A percentile compares a stretch with the other conserved stretches of the same genome.
Conservation (phyloP, 2,329 filamentous ascomycete species). For the Colletotrichum graminicola region DNA sequence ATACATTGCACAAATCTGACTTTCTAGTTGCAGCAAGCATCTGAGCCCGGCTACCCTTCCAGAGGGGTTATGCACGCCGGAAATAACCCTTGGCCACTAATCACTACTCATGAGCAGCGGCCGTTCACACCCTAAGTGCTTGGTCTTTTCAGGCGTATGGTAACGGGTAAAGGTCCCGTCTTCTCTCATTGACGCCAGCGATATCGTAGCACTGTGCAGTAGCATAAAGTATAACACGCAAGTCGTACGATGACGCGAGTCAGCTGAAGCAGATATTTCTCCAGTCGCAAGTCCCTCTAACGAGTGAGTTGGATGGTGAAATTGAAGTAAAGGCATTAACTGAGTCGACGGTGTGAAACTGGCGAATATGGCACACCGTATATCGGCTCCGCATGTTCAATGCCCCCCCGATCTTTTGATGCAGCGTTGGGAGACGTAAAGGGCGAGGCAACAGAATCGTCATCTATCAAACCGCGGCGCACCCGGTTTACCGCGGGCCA, state of each 20-base stretch:
- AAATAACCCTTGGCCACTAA: no score
- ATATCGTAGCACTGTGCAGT: conserved; percentile 5
- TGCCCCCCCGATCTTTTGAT: background rate
- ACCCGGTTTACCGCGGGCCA: conserved; percentile 6
- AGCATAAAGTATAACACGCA: conserved; percentile 13
- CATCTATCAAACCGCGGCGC: background rate
- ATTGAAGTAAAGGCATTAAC: conserved; percentile 2
- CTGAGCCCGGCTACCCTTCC: no score
- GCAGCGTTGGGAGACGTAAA: background rate
- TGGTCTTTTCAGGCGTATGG: conserved; percentile 8
- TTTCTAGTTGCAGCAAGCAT: no score
- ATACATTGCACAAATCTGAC: no score
- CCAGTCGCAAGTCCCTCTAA: no score
- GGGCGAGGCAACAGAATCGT: background rate
- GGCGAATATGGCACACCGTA: no score
- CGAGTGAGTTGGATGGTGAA: conserved; percentile 5
- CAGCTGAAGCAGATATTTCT: conserved; percentile 3
- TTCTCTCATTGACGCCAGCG: background rate
- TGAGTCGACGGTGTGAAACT: background rate
- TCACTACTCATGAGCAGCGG: no score
- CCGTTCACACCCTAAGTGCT: background rate
- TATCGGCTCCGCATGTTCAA: background rate
- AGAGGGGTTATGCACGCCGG: no score
- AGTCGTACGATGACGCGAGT: conserved; percentile 30
- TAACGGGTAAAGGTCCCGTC: background rate